Evolutionary conservation across 208 protist species (phyloP).

Genomic region (Wallacemonas sp.): DNA sequence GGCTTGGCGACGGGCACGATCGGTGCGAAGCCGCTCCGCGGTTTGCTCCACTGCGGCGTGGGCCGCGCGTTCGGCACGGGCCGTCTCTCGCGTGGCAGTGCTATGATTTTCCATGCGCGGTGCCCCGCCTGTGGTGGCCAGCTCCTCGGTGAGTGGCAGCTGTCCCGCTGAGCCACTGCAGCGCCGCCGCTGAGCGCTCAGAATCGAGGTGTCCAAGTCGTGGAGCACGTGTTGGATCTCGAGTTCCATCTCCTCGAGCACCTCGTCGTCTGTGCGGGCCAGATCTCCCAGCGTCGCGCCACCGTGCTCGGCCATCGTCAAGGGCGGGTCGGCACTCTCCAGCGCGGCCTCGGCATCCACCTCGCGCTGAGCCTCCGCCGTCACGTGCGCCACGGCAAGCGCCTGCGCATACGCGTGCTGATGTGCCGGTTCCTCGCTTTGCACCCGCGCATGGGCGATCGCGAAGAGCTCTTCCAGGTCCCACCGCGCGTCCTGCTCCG

Average conservation of each 20-base stretch:
- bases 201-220: constrained; percentile 23
- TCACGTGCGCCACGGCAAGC: constrained; percentile 31
- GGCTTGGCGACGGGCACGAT: constrained; percentile 14
- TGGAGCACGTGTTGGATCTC: constrained; percentile 67
- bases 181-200: background rate
- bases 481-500: constrained; percentile 41
- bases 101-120: constrained; percentile 3
- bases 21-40: constrained; percentile 33
- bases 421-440: constrained; percentile 26
- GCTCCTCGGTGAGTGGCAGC: background rate
- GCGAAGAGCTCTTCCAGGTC: constrained; percentile 37
- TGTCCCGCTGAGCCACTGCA: background rate
- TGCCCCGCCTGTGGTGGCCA: constrained; percentile 1
- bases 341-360: constrained; percentile 24
- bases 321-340: background rate
- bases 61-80: constrained; percentile 32
- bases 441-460: constrained; percentile 22
- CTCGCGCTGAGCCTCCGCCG: constrained; percentile 29
- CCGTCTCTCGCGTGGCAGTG: background rate
- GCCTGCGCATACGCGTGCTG: constrained; percentile 53
- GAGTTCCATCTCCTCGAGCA: constrained; percentile 68
- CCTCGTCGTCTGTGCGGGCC: constrained; percentile 15
- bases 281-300: background rate
- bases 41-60: constrained; percentile 36
- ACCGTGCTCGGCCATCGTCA: background rate